Conservation (phyloP, 192 early-diverging fungal genomes). For the Kappamyces sp. region DNA sequence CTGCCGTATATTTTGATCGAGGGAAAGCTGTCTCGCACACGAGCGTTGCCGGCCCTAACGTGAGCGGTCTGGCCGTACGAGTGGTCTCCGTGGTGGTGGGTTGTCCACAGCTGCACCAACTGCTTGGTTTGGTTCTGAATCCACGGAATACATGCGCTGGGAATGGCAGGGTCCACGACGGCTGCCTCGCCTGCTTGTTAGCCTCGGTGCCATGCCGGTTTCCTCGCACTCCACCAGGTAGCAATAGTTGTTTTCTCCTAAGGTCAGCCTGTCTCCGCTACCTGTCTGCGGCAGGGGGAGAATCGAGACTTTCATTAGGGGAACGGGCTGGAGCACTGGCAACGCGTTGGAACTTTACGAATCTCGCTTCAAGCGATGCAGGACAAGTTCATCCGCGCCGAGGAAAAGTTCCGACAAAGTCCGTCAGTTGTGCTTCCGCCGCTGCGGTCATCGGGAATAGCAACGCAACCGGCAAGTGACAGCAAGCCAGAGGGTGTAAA, state of each 20-base stretch:
- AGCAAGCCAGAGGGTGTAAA: no score
- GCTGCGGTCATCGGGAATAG: no score
- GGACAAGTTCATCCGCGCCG: no score
- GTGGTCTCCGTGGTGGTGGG: conserved; percentile 92
- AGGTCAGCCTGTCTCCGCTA: no score
- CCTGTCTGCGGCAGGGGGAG: no score
- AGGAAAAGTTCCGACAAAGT: no score
- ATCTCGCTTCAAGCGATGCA: no score
- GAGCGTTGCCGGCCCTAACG: conserved; percentile 58
- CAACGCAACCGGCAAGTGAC: no score
- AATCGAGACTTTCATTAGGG: no score
- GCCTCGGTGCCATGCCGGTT: conserved; percentile 17
- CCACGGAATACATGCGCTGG: conserved; percentile 23
- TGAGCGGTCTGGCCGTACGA: conserved; percentile 14
- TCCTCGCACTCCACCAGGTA: conserved; percentile 74
- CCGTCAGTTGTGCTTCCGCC: no score
- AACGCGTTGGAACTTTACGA: no score
- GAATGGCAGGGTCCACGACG: conserved; percentile 82
- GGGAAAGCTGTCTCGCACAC: conserved; percentile 37
- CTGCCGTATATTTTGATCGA: conserved; percentile 74
- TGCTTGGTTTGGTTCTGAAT: conserved; percentile 18
- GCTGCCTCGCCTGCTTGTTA: conserved; percentile 24
- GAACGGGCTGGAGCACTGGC: no score
- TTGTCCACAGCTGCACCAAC: conserved; percentile 52
- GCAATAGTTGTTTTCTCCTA: conserved; percentile 71